Conservation (phyloP, 331 rosid species). For the Dryas integrifolia region DNA sequence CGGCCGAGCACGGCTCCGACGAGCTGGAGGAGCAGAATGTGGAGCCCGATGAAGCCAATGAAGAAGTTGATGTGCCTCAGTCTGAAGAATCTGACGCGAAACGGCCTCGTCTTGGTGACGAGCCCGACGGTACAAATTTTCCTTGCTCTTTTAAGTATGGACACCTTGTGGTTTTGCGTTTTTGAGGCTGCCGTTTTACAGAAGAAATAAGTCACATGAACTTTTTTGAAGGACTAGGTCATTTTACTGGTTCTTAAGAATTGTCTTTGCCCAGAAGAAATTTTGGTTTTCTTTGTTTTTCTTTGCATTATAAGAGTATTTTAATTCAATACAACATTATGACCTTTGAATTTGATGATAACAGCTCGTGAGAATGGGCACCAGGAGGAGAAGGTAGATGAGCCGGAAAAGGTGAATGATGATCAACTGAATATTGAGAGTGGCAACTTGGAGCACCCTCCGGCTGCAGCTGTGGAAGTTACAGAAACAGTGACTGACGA, state of each 20-base stretch:
- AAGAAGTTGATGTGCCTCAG: conserved; percentile 13
- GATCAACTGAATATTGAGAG: conserved; percentile 36
- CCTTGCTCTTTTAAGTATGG: neutral
- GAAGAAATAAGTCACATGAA: neutral
- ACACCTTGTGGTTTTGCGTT: neutral
- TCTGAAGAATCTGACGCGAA: conserved; percentile 55
- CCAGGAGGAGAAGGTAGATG: conserved; percentile 30
- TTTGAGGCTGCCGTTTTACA: neutral
- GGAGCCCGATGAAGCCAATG: conserved; percentile 21
- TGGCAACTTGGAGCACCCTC: conserved; percentile 28
- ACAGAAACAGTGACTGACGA: conserved; percentile 27
- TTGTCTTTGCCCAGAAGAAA: neutral
- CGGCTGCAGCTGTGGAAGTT: conserved; percentile 33
- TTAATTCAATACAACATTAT: neutral
- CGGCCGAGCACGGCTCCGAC: conserved; percentile 27
- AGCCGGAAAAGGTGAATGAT: conserved; percentile 26
- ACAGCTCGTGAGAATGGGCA: conserved; percentile 43
- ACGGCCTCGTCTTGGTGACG: conserved; percentile 66
- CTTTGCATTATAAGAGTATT: neutral
- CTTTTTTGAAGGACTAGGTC: neutral
- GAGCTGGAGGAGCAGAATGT: conserved; percentile 33
- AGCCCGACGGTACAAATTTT: conserved; percentile 44
- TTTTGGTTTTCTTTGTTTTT: neutral
- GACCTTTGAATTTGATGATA: neutral
- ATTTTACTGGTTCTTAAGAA: neutral